A percentile compares a stretch with the other conserved stretches of the same genome.
These are phyloP conservation scores for Eucalyptus microcorys DNA, from an alignment of 345 rosid genomes.

Conservation along the genomic window DNA sequence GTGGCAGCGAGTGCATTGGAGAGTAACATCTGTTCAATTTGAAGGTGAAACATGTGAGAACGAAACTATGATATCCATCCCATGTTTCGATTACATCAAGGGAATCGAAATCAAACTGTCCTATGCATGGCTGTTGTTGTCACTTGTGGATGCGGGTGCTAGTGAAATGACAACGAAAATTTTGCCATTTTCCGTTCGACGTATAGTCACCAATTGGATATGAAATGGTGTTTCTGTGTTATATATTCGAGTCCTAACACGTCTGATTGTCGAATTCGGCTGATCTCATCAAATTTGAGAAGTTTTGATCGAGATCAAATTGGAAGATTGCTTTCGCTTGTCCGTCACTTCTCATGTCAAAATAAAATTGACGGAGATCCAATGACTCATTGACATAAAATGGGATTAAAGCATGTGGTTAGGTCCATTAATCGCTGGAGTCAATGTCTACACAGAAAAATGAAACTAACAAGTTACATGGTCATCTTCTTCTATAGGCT, in stretches of 20 bases:
- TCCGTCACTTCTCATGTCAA: background rate
- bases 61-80: background rate
- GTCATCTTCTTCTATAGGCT: background rate
- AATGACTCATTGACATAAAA: background rate
- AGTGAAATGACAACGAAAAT: background rate
- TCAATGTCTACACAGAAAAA: rapidly evolving
- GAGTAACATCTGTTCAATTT: background rate
- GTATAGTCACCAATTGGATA: background rate
- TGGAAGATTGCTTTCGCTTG: background rate
- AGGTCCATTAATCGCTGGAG: background rate
- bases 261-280: rapidly evolving
- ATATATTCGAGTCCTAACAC: background rate
- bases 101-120: background rate
- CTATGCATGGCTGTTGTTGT: background rate
- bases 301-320: background rate
- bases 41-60: background rate
- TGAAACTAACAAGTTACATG: background rate
- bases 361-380: background rate
- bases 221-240: background rate
- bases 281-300: background rate
- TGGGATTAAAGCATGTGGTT: background rate
- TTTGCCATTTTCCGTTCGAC: background rate
- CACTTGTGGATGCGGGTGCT: background rate
- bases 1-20: background rate
- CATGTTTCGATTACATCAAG: background rate